phyloP scores from a whole-genome alignment of 495 filamentous ascomycete genomes.

The Aspergillus bridgeri region DNA sequence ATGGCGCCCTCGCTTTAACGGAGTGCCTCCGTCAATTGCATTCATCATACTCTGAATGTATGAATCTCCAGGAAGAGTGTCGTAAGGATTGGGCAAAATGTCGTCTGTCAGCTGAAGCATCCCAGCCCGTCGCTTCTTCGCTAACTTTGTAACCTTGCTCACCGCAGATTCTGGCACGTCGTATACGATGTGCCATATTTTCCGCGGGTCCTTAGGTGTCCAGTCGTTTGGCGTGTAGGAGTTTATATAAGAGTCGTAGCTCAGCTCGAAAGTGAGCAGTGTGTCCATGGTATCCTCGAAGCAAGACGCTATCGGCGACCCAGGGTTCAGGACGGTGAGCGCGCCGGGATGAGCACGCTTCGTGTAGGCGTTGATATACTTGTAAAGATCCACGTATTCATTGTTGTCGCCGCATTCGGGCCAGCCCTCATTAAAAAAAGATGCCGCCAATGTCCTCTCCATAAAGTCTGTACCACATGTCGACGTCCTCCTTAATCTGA shows the following conservation, averaged over 20 bases:
- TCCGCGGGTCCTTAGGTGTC: slow-evolving; percentile 18
- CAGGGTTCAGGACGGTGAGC: slow-evolving; percentile 15
- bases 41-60: slow-evolving; percentile 16
- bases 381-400: slow-evolving; percentile 13
- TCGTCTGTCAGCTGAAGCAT: slow-evolving; percentile 15
- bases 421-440: slow-evolving; percentile 25
- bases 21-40: slow-evolving; percentile 10
- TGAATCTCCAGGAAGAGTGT: slow-evolving; percentile 13
- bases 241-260: slow-evolving; percentile 11
- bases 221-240: slow-evolving; percentile 15
- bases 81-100: slow-evolving; percentile 13
- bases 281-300: slow-evolving; percentile 19
- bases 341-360: slow-evolving; percentile 14
- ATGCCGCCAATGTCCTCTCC: slow-evolving; percentile 17
- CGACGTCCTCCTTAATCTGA: slow-evolving; percentile 21
- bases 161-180: slow-evolving; percentile 4
- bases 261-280: slow-evolving; percentile 13
- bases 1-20: neutral
- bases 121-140: slow-evolving; percentile 4
- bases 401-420: slow-evolving; percentile 17
- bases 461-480: slow-evolving; percentile 21
- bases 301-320: slow-evolving; percentile 13
- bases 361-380: slow-evolving; percentile 12
- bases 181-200: slow-evolving; percentile 20
- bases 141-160: slow-evolving; percentile 3